Percentiles rank a stretch among this genome's conserved stretches.
Conservation (phyloP, 495 filamentous ascomycete species). For the Tuber brumale region DNA sequence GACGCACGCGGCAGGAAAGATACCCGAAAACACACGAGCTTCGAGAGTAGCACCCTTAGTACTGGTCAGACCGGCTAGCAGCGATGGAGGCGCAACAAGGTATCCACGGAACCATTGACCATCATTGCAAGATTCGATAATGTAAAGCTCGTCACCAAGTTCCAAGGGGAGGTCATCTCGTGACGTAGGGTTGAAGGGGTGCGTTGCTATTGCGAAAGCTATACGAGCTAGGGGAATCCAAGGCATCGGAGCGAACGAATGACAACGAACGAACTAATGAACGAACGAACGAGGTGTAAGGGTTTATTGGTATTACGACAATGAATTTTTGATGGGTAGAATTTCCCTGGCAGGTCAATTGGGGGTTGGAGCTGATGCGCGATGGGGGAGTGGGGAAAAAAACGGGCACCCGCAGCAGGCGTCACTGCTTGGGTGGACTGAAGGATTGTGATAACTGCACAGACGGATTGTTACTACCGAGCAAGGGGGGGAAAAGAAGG, state of each 20-base stretch:
- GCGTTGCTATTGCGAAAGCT: slow-evolving; percentile 91
- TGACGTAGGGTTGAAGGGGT: slow-evolving; percentile 79
- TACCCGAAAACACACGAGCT: slow-evolving; percentile 90
- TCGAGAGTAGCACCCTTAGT: slow-evolving; percentile 89
- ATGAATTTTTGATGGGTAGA: not conserved
- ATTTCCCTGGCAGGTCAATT: slow-evolving; percentile 28
- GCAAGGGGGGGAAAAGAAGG: slow-evolving; percentile 13
- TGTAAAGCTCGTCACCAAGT: slow-evolving; percentile 95
- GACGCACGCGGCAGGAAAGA: slow-evolving; percentile 90
- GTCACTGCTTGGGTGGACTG: slow-evolving; percentile 30
- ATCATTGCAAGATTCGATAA: slow-evolving; percentile 85
- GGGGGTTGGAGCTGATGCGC: slow-evolving; percentile 14
- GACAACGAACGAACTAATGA: slow-evolving; percentile 20
- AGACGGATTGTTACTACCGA: slow-evolving; percentile 14
- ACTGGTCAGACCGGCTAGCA: slow-evolving; percentile 86
- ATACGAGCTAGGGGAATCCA: slow-evolving; percentile 96
- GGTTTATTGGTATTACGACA: not conserved
- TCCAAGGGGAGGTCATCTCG: slow-evolving; percentile 93
- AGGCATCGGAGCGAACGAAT: slow-evolving; percentile 57
- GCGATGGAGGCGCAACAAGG: slow-evolving; percentile 83
- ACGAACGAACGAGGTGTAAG: slow-evolving; percentile 12
- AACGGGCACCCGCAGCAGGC: slow-evolving; percentile 26
- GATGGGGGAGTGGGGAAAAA: not conserved
- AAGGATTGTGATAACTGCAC: slow-evolving; percentile 15
- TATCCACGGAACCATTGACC: slow-evolving; percentile 93